Conservation (phyloP, 768 basidiomycete genomes). For the Mycena capillaripes region DNA sequence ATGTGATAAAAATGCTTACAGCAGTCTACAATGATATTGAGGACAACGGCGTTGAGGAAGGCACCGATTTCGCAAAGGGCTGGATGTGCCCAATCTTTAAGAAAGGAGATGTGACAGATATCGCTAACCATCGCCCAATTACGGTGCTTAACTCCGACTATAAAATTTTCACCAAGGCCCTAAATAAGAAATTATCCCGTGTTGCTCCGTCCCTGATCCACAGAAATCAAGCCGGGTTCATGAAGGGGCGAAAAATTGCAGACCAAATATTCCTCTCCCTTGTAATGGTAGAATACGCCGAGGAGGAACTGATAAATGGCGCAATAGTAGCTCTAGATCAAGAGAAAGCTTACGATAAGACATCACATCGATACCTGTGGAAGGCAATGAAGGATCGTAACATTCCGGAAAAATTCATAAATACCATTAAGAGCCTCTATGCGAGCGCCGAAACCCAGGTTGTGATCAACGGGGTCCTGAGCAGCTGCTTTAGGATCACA, state of each 20-base stretch:
- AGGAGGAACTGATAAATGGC: neutral
- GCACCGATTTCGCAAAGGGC: neutral
- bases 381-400: neutral
- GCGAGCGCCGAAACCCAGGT: constrained; percentile 6
- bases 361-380: neutral
- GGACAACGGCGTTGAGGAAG: neutral
- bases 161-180: neutral
- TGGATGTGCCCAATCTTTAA: constrained; percentile 4
- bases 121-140: neutral
- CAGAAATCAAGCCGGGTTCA: neutral
- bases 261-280: neutral
- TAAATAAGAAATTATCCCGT: neutral
- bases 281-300: neutral
- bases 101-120: neutral
- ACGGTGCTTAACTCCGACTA: neutral
- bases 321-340: neutral
- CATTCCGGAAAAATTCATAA: constrained; percentile 25
- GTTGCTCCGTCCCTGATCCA: neutral
- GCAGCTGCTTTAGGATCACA: constrained; percentile 25
- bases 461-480: constrained; percentile 33
- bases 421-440: constrained; percentile 38
- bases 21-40: constrained; percentile 8
- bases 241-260: neutral
- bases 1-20: neutral
- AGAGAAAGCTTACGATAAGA: neutral